These are phyloP conservation scores for Avena insularis DNA, from an alignment of 176 grass and related monocot species.

Conservation along the genomic window DNA sequence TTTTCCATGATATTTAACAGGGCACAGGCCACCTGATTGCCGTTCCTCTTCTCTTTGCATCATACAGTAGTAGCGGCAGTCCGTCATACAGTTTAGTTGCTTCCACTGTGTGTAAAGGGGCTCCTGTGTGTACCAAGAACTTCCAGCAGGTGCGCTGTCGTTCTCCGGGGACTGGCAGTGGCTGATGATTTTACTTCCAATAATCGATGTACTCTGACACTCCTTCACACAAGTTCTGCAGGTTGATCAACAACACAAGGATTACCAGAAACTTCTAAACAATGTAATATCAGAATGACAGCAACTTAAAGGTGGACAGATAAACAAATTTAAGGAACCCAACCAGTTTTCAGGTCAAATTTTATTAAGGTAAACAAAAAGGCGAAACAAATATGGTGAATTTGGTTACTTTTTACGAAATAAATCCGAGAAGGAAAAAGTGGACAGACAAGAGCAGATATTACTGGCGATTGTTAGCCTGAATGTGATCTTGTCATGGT, in stretches of 20 bases:
- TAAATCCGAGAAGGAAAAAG: background rate
- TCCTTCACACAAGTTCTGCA: conserved; percentile 73
- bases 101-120: conserved; percentile 79
- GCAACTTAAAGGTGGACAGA: conserved; percentile 7
- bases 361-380: background rate
- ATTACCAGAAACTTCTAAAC: conserved; percentile 27
- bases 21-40: conserved; percentile 58
- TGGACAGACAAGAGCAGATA: background rate
- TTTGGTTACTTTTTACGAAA: background rate
- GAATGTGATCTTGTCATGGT: no score
- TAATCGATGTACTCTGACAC: conserved; percentile 64
- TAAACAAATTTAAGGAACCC: background rate
- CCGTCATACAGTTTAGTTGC: conserved; percentile 70
- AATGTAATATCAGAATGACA: conserved; percentile 7
- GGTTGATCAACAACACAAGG: conserved; percentile 14
- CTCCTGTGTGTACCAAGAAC: conserved; percentile 71
- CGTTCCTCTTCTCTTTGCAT: conserved; percentile 78
- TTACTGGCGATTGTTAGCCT: background rate
- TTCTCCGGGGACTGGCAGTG: conserved; percentile 56
- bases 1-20: conserved; percentile 94
- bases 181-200: conserved; percentile 47
- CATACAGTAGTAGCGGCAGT: conserved; percentile 92
- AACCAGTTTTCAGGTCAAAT: background rate
- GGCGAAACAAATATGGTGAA: background rate
- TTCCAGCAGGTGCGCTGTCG: conserved; percentile 44